phyloP scores from a whole-genome alignment of 345 rosid genomes.

The Limnanthes douglasii region DNA sequence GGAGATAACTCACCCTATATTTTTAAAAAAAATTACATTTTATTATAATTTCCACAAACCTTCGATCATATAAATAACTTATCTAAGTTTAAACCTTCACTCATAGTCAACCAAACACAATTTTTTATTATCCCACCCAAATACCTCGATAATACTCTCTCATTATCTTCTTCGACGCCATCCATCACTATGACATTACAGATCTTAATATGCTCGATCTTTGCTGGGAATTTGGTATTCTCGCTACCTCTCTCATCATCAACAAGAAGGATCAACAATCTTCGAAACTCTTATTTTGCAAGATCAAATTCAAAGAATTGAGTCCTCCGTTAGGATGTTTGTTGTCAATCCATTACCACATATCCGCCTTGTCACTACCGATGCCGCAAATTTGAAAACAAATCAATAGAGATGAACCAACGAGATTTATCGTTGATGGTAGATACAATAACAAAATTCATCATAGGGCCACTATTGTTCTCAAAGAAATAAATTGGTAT shows the following conservation, averaged over 20 bases:
- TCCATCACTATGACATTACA: slow-evolving; percentile 32
- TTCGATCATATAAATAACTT: too few species aligned
- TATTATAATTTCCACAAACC: too few species aligned
- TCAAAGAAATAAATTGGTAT: slow-evolving; percentile 29
- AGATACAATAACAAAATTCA: slow-evolving; percentile 71
- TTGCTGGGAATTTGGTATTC: slow-evolving; percentile 46
- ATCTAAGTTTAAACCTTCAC: too few species aligned
- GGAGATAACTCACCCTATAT: too few species aligned
- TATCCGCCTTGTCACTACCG: slow-evolving; percentile 54
- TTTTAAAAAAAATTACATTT: too few species aligned
- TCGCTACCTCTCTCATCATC: slow-evolving; percentile 55
- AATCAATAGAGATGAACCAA: slow-evolving; percentile 69
- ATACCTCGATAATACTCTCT: slow-evolving; percentile 62
- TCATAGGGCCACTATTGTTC: slow-evolving; percentile 46
- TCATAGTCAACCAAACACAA: too few species aligned
- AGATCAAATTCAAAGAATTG: slow-evolving; percentile 58
- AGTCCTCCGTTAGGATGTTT: slow-evolving; percentile 48
- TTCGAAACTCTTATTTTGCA: slow-evolving; percentile 63
- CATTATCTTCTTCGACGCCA: slow-evolving; percentile 84
- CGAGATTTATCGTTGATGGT: slow-evolving; percentile 55
- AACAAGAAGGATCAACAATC: slow-evolving; percentile 38
- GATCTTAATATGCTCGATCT: slow-evolving; percentile 68
- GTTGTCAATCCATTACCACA: slow-evolving; percentile 91
- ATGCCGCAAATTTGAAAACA: slow-evolving; percentile 29
- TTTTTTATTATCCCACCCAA: too few species aligned